Base-by-base conservation (phyloP, 768 basidiomycete species). In the Chlorophyllum brunneum region DNA sequence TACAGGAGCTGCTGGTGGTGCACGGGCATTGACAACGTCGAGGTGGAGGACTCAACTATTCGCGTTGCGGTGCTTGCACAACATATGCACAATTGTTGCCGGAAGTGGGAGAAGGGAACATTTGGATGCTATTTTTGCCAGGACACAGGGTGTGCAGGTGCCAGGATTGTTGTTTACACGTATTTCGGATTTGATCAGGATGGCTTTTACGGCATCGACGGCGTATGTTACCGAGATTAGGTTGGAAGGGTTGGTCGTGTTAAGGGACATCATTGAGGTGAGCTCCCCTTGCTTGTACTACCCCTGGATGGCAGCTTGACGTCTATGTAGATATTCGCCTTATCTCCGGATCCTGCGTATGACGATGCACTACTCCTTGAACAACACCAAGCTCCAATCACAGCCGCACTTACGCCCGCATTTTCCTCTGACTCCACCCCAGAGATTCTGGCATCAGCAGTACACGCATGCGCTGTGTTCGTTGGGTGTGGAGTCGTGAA, bases 311-410 rank as follows among this genome's bases (percentile, higher is more conserved):
- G 13, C 11, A 33, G 22, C 16, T 7, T 22, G 36, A 22, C 13
- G 39, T 37, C 37, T 42, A 16, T 13, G n/a, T 53, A 98, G 95
- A 81, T 87, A 48, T 99, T 99, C 67, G 81, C 92, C 2, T 69
- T 75, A 24, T 80, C 90, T 5, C 89, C 92, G 0, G 97, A 99
- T 69, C 92, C 94, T 1, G 93, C 93, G 47, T 98, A 92, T 59
- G 88, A 91, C 29, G 92, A 92, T 54, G 83, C 90, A 0, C 74
- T 95, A 4, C 73, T 99, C 2, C 80, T 99, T 10, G 95, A 99
- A 64, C 97, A 99, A 65, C 89, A 97, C 66, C 97, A 99, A 70
- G 95, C 97, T 0, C 95, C 97, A 0, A 95, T 99, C 54, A 97
- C 95, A 2, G 93, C 97, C 16, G 97, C 97, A 0, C 77, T 98